Percentiles rank a stretch among this genome's conserved stretches.
Evolutionary conservation across 441 rosid species (phyloP).

Genomic region (Euphorbia schlechtendalii): DNA sequence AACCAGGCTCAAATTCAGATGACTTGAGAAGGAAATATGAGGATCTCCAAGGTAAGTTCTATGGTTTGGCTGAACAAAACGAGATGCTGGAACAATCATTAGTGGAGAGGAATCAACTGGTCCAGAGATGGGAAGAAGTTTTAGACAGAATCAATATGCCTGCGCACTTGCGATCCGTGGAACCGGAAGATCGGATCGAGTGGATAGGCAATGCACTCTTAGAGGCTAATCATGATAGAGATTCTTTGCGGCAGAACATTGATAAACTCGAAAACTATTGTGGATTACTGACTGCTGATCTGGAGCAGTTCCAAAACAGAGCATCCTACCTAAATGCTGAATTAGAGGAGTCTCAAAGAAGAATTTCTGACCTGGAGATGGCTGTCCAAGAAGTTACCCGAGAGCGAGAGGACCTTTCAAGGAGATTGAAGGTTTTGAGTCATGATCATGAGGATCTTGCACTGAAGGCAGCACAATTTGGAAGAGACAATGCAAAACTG

Average conservation of each 20-base stretch:
- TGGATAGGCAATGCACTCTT: constrained; percentile 77
- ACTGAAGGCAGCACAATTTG: constrained; percentile 40
- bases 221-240: constrained; percentile 57
- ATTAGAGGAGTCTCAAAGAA: constrained; percentile 56
- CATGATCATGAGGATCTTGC: constrained; percentile 43
- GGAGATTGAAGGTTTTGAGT: constrained; percentile 51
- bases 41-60: constrained; percentile 90
- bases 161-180: constrained; percentile 60
- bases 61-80: constrained; percentile 96
- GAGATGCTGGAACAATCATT: constrained; percentile 99
- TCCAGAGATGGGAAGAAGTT: constrained; percentile 95
- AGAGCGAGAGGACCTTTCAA: constrained; percentile 55
- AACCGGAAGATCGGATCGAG: constrained; percentile 81
- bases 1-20: constrained; percentile 50
- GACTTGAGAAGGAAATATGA: constrained; percentile 85
- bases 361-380: constrained; percentile 45
- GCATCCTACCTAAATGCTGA: constrained; percentile 48
- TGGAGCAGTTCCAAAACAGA: constrained; percentile 58
- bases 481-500: constrained; percentile 54
- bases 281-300: constrained; percentile 57
- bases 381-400: constrained; percentile 43
- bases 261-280: constrained; percentile 59
- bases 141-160: constrained; percentile 71
- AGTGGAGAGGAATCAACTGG: constrained; percentile 79
- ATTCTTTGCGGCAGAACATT: constrained; percentile 62